These are phyloP conservation scores for Heracleum sosnowskyi DNA, from an alignment of 129 eudicot genomes.

Conservation along the genomic window DNA sequence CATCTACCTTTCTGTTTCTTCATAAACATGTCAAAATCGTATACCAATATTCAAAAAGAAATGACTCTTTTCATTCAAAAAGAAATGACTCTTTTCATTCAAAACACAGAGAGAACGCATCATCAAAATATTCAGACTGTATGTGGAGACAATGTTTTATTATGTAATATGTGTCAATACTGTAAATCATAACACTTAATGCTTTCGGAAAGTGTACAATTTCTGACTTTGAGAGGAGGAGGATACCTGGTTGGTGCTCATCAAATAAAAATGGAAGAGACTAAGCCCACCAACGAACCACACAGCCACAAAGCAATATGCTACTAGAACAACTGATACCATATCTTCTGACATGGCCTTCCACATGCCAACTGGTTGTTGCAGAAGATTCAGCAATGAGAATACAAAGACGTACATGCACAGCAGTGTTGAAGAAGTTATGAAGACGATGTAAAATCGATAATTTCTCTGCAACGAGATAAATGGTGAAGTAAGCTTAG, in stretches of 20 bases:
- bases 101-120: neutral
- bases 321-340: conserved; percentile 38
- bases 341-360: conserved; percentile 39
- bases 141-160: neutral
- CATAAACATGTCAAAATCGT: neutral
- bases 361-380: conserved; percentile 32
- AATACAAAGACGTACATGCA: conserved; percentile 63
- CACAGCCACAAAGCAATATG: conserved; percentile 59
- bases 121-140: neutral
- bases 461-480: conserved; percentile 72
- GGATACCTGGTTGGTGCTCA: conserved; percentile 76
- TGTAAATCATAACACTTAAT: neutral
- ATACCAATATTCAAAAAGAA: neutral
- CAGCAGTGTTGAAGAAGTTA: conserved; percentile 51
- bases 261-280: conserved; percentile 67
- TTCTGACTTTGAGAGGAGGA: neutral
- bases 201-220: neutral
- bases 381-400: conserved; percentile 46
- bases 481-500: neutral
- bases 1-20: neutral
- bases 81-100: neutral
- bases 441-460: conserved; percentile 57
- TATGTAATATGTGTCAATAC: neutral
- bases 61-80: neutral
- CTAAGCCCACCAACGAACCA: conserved; percentile 96